Conservation (phyloP, 2,329 filamentous ascomycete species). For the Aspergillus intermedius region DNA sequence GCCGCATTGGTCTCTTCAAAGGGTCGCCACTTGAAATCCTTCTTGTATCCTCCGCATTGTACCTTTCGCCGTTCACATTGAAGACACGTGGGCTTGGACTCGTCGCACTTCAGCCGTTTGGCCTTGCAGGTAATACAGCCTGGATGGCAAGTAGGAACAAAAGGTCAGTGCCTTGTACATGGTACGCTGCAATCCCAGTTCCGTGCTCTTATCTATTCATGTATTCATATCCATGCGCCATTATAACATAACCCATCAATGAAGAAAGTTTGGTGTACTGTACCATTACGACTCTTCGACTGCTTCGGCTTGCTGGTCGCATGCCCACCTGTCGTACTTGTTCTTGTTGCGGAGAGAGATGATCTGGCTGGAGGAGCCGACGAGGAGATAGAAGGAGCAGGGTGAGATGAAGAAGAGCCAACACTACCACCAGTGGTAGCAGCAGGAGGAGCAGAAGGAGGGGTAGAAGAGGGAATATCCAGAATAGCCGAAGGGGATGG, state of each 20-base stretch:
- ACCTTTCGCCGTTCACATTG: constrained; percentile 62
- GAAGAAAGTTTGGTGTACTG: constrained; percentile 20
- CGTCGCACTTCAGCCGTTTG: constrained; percentile 67
- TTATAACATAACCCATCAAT: neutral
- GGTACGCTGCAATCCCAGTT: neutral
- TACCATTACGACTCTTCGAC: constrained; percentile 71
- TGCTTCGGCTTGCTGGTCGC: constrained; percentile 57
- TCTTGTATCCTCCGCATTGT: constrained; percentile 64
- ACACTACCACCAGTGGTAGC: constrained; percentile 11
- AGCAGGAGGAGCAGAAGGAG: constrained; percentile 15
- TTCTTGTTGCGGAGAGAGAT: constrained; percentile 2
- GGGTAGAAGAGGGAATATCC: constrained; percentile 22
- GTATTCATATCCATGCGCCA: constrained; percentile 3
- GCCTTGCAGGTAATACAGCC: constrained; percentile 68
- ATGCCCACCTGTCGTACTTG: constrained; percentile 2
- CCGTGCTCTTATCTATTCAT: constrained; percentile 3
- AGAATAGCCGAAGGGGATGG: constrained; percentile 53
- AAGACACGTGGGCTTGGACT: constrained; percentile 61
- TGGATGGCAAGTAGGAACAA: constrained; percentile 29
- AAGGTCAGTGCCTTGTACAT: constrained; percentile 24
- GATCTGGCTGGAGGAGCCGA: neutral
- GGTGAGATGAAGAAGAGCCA: neutral
- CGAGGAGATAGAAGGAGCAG: neutral
- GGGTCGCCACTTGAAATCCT: constrained; percentile 68
- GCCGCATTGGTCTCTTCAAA: constrained; percentile 58